Evolutionary conservation across 2,329 filamentous ascomycete species (phyloP), one percentile per base, ranked within the genome.

Genomic region (Colletotrichum sidae): DNA sequence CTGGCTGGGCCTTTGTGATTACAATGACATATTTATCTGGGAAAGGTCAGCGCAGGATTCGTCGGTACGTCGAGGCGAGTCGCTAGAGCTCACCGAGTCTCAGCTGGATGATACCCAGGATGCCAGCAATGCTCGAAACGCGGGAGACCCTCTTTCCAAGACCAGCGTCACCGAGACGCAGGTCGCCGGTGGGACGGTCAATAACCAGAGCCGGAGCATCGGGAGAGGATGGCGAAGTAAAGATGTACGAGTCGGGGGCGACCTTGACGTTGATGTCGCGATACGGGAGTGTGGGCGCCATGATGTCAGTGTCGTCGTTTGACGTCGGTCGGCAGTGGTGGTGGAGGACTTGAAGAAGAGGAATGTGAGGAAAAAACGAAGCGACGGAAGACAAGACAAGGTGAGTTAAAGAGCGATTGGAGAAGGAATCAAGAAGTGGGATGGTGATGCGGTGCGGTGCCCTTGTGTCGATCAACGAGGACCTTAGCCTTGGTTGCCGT

Each of bases 201-300:
- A 99, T 87, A 12, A 97, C 89, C 55, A 99, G 85, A 9, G 93
- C 93, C 12, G 93, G 93, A 35, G 94, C 91, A 79, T 94, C 89
- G 67, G 94, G 94, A 4, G 94, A 95, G 1, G 96, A 98, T 35
- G 96, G 96, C 35, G 96, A 99, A 44, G 93, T 94, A 80, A 99
- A 99, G 72, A 94, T 93, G 84, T 99, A 99, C 76, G 96, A 91
- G 73, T 95, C 93, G 72, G 92, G 86, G 56, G 95, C 94, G 70
- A 94, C 92, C 79, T 97, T 94, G 78, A 99, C 89, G 79, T 98
- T 99, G 83, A 98, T 96, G 83, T 99, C 96, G 76, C 95, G 89
- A 80, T 94, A 99, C 25, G 95, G 96, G 71, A 88, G 79, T 42
- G 79, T 71, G 61, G 77, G 74, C 63, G 78, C 76, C 80, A 82